Base-by-base conservation (phyloP, 1,139 yeast species). In the Martiniozyma asiatica region DNA sequence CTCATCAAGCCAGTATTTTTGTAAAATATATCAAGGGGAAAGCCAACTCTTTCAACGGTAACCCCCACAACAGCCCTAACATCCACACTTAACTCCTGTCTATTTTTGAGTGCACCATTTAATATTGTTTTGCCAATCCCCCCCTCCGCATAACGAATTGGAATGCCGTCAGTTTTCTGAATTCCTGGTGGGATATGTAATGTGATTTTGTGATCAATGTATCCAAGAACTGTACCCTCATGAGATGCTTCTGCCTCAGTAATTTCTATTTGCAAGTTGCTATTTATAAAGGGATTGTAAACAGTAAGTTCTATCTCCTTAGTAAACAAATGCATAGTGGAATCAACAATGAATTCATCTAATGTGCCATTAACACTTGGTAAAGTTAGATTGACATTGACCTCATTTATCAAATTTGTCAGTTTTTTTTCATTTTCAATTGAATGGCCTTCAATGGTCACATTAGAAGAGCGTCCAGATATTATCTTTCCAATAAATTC, bases 271-370 rank as follows among this genome's bases (percentile, higher is more conserved):
- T 47, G 41, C 1, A 67, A 46, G 13, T 58, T 63, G 7, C 56
- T 45, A 39, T 72, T 70, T 9, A 41, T 34, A 2, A 72, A 41
- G 1, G 80, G 80, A 37, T 73, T 73, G 45, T 45, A 68, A 1
- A 71, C 51, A 1, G 61, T 59, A 30, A 71, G 42, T 39, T 70
- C 74, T 7, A 69, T 59, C 32, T 68, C 71, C 1, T 73, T 65
- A 2, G 63, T 55, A 41, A 71, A 47, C 3, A 72, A 39, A 47
- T 72, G 77, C 47, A 72, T 62, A 0, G 64, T 63, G 2, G 70
- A 58, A 6, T 59, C 64, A 3, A 63, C 32, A 7, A 70, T 43
- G 35, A 65, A 65, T 1, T 25, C 12, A 15, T 22, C 12, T 34
- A 27, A 35, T 19, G 6, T 22, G 2, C 24, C n/a, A 8, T 33